phyloP scores from a whole-genome alignment of 306 rosid species.

The Dicorynia guianensis region DNA sequence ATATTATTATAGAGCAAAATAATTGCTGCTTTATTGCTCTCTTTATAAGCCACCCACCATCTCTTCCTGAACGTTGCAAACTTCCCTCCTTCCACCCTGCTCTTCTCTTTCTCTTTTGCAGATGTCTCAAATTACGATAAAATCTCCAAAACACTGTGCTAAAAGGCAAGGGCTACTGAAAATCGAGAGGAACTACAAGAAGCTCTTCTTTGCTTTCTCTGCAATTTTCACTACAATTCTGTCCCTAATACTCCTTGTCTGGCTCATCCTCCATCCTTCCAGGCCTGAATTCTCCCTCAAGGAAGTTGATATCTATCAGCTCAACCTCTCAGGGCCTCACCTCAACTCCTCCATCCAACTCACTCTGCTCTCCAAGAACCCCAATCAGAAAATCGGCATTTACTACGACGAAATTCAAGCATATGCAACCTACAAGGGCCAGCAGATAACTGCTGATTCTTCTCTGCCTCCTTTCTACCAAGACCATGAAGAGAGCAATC shows the following conservation, averaged over 20 bases:
- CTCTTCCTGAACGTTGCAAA: conserved; percentile 56
- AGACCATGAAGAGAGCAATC: conserved; percentile 63
- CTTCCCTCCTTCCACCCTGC: background rate
- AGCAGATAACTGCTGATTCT: conserved; percentile 71
- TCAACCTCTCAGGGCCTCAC: conserved; percentile 62
- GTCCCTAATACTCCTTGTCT: conserved; percentile 57
- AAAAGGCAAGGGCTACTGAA: conserved; percentile 47
- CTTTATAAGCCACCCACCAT: conserved; percentile 41
- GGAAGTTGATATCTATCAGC: conserved; percentile 74
- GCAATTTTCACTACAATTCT: conserved; percentile 62
- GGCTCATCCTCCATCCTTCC: conserved; percentile 72
- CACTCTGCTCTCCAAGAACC: conserved; percentile 77
- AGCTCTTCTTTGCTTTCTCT: conserved; percentile 58
- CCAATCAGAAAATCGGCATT: conserved; percentile 80
- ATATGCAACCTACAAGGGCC: conserved; percentile 76
- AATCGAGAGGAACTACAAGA: conserved; percentile 64
- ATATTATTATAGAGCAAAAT: conserved; percentile 35
- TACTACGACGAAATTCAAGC: conserved; percentile 80
- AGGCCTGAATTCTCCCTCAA: conserved; percentile 82
- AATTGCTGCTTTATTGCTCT: conserved; percentile 53
- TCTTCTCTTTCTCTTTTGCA: conserved; percentile 35
- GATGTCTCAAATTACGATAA: conserved; percentile 69
- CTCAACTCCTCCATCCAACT: conserved; percentile 89
- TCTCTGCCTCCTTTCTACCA: conserved; percentile 87
- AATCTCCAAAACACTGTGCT: conserved; percentile 91